These are phyloP conservation scores for Phytophthora capsici DNA, from an alignment of 352 stramenopile species.

Conservation along the genomic window DNA sequence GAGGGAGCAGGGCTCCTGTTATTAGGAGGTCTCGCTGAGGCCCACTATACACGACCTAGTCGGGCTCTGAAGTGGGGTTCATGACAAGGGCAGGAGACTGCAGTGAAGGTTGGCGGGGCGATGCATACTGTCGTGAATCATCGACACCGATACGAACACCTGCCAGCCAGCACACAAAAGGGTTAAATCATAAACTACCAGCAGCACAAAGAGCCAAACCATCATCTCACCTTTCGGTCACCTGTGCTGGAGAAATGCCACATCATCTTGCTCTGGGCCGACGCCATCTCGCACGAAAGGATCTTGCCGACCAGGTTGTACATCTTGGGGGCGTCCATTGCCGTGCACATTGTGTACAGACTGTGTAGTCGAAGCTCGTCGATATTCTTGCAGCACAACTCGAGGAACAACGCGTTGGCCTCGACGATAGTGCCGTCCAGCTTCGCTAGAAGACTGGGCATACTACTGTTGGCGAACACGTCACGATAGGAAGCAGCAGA, in stretches of 20 bases:
- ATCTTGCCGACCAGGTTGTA: conserved; percentile 83
- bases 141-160: conserved; percentile 87
- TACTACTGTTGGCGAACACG: conserved; percentile 80
- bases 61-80: conserved; percentile 28
- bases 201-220: not conserved
- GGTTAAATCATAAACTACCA: not conserved
- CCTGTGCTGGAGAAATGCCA: conserved; percentile 78
- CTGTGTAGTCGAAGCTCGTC: conserved; percentile 80
- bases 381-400: conserved; percentile 83
- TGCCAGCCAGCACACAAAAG: conserved; percentile 25
- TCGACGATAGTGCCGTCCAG: conserved; percentile 84
- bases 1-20: conserved; percentile 10
- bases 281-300: conserved; percentile 76
- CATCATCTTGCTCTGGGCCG: conserved; percentile 86
- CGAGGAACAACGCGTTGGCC: conserved; percentile 76
- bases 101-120: conserved; percentile 82
- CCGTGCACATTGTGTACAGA: conserved; percentile 83
- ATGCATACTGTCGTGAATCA: conserved; percentile 81
- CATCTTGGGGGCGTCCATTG: conserved; percentile 81
- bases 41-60: conserved; percentile 4
- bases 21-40: conserved; percentile 6
- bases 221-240: conserved; percentile 65
- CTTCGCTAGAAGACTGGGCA: conserved; percentile 78
- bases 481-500: conserved; percentile 75
- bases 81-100: conserved; percentile 78